These are phyloP conservation scores for Nemania abortiva DNA, from an alignment of 2,329 filamentous ascomycete genomes.

Conservation along the genomic window DNA sequence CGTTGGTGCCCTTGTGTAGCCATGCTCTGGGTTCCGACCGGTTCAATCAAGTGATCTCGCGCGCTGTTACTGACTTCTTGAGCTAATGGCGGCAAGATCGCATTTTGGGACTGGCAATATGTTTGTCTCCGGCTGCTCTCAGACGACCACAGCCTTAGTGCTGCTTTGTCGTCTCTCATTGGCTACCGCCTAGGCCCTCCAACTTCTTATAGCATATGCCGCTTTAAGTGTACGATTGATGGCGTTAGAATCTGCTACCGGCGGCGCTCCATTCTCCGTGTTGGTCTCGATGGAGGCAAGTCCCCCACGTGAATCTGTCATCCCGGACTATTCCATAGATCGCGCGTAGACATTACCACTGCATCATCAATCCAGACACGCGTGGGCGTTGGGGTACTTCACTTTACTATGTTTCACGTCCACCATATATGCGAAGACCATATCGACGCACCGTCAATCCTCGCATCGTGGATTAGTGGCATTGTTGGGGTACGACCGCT, in stretches of 20 bases:
- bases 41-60: neutral
- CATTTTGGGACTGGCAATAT: conserved; percentile 1
- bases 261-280: conserved; percentile 1
- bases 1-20: neutral
- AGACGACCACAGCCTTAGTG: neutral
- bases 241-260: neutral
- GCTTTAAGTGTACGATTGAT: neutral
- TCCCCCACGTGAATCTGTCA: neutral
- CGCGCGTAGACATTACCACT: neutral
- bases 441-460: conserved; percentile 20
- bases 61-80: neutral
- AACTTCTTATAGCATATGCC: neutral
- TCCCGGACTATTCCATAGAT: neutral
- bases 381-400: conserved; percentile 68
- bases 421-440: conserved; percentile 14
- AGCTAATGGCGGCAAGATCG: conserved; percentile 22
- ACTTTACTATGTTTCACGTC: conserved; percentile 51
- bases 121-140: neutral
- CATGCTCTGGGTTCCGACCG: neutral
- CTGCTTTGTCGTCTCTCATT: neutral
- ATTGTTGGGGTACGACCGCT: neutral
- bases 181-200: neutral
- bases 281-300: conserved; percentile 1
- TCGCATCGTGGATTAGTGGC: neutral
- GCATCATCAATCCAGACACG: neutral